phyloP scores from a whole-genome alignment of 192 early-diverging fungal species.

The Backusella luteola region DNA sequence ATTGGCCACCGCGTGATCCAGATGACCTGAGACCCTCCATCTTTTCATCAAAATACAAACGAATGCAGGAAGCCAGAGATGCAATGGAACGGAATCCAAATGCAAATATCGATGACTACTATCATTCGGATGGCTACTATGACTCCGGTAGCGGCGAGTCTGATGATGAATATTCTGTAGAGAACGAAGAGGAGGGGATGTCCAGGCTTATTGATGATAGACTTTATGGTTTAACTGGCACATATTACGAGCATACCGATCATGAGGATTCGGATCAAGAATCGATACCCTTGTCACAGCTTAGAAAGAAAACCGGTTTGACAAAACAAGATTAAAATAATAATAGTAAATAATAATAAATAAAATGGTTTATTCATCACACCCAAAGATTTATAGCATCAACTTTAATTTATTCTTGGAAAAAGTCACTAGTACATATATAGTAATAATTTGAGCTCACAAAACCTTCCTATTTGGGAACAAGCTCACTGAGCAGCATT shows the following conservation, averaged over 20 bases:
- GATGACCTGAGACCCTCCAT: conserved; percentile 40
- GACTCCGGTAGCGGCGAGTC: conserved; percentile 31
- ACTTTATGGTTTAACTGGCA: conserved; percentile 10
- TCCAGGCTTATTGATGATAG: neutral
- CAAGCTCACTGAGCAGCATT: too few relatives aligned
- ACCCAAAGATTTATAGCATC: too few relatives aligned
- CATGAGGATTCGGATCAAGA: neutral
- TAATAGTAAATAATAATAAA: neutral
- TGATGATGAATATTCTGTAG: conserved; percentile 20
- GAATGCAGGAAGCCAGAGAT: conserved; percentile 19
- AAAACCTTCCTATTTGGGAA: too few relatives aligned
- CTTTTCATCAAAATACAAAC: conserved; percentile 23
- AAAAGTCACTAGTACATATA: too few relatives aligned
- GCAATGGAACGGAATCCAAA: neutral
- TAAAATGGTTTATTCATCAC: neutral
- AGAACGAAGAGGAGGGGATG: conserved; percentile 22
- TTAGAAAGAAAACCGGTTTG: neutral
- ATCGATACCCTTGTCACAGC: conserved; percentile 1
- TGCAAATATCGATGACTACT: neutral
- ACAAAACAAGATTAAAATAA: conserved; percentile 11
- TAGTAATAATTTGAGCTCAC: too few relatives aligned
- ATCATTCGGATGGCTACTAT: conserved; percentile 23
- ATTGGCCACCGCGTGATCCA: conserved; percentile 39
- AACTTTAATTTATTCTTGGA: too few relatives aligned
- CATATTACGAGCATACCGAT: neutral